phyloP scores from a whole-genome alignment of 768 basidiomycete genomes.

The Chalciporus piperatus region DNA sequence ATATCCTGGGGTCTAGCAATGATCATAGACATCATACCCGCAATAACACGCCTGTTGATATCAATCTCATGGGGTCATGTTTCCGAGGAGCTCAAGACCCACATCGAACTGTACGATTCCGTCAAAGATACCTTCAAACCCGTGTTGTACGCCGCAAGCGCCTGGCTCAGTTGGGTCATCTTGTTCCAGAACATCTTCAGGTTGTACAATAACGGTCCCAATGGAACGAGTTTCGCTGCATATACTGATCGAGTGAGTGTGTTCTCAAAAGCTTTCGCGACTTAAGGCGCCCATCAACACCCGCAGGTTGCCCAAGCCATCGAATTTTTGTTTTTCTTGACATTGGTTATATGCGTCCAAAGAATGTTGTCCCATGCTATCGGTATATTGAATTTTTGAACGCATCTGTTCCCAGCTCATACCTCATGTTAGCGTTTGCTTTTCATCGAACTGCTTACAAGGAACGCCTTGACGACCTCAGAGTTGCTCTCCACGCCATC shows the following conservation, averaged over 20 bases:
- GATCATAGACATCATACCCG: constrained; percentile 66
- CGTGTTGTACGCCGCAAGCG: constrained; percentile 65
- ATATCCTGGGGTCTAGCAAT: constrained; percentile 79
- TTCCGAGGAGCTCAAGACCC: constrained; percentile 62
- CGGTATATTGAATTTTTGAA: constrained; percentile 25
- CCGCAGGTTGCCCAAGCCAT: constrained; percentile 57
- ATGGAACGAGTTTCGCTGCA: constrained; percentile 45
- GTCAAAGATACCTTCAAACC: constrained; percentile 71
- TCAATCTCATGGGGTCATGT: constrained; percentile 71
- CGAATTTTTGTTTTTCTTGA: constrained; percentile 75
- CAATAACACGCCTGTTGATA: constrained; percentile 49
- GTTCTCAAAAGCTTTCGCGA: background rate
- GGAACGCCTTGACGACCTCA: constrained; percentile 64
- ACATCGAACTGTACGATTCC: constrained; percentile 66
- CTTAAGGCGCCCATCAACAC: background rate
- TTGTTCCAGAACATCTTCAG: constrained; percentile 66
- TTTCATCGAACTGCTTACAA: constrained; percentile 78
- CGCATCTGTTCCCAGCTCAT: background rate
- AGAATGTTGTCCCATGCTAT: constrained; percentile 70
- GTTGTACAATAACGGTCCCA: constrained; percentile 44
- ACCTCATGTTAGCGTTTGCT: constrained; percentile 47
- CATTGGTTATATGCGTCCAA: constrained; percentile 59
- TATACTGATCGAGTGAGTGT: constrained; percentile 59
- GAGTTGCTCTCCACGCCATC: constrained; percentile 52
- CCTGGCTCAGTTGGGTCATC: constrained; percentile 74